Conservation (phyloP, 345 rosid species). For the Citrus cavaleriei region DNA sequence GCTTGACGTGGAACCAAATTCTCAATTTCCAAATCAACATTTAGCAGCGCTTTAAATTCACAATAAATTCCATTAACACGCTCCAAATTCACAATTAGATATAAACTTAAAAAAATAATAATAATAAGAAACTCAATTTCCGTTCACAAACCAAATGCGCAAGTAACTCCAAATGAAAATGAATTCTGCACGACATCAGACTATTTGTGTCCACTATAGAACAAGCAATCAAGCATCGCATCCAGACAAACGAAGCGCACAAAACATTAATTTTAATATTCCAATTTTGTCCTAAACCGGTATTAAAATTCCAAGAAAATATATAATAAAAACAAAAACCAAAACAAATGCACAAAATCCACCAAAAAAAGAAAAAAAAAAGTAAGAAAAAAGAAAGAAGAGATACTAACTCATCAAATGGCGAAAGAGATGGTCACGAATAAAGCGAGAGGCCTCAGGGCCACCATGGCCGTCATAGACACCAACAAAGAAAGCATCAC, state of each 20-base stretch:
- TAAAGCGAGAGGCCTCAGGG: slow-evolving; percentile 78
- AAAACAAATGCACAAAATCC: neutral
- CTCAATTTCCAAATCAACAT: neutral
- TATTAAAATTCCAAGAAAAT: neutral
- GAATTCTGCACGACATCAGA: slow-evolving; percentile 3
- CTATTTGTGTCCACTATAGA: neutral
- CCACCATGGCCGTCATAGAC: slow-evolving; percentile 99
- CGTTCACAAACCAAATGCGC: neutral
- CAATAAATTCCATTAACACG: neutral
- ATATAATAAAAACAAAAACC: neutral
- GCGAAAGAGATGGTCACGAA: slow-evolving; percentile 73
- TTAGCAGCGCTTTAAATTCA: neutral
- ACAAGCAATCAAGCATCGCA: neutral
- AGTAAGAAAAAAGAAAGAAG: neutral
- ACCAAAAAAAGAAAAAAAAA: neutral
- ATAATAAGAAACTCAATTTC: neutral
- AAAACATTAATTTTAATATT: neutral
- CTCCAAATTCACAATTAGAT: neutral
- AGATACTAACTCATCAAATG: slow-evolving; percentile 63
- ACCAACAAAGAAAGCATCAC: slow-evolving; percentile 68
- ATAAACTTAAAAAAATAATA: neutral
- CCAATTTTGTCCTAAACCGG: neutral
- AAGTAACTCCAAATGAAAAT: neutral
- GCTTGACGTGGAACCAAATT: neutral
- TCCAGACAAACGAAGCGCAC: slow-evolving; percentile 3